phyloP scores from a whole-genome alignment of 1,139 yeast species.

The Geotrichum aggregatum region DNA sequence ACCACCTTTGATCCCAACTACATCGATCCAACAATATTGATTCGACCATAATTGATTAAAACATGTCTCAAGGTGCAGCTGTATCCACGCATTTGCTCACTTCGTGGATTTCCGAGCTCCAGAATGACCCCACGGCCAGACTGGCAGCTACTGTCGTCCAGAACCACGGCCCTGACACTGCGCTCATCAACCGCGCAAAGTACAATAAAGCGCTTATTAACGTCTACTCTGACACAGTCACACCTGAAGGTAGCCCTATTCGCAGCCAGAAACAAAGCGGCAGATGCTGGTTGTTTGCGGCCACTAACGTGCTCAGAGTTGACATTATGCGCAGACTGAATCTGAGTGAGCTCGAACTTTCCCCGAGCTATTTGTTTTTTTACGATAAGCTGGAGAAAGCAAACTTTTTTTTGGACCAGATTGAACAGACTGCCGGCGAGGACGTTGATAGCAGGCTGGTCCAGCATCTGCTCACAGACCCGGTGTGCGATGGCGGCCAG shows the following conservation, averaged over 20 bases:
- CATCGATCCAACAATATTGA: too few species aligned
- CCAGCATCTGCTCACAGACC: slow-evolving; percentile 57
- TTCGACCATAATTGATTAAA: too few species aligned
- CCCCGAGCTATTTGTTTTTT: slow-evolving; percentile 68
- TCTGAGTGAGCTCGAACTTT: slow-evolving; percentile 64
- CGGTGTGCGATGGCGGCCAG: slow-evolving; percentile 80
- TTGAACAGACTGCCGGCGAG: slow-evolving; percentile 57
- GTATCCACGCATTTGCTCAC: slow-evolving; percentile 20
- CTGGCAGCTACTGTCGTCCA: slow-evolving; percentile 37
- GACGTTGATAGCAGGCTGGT: slow-evolving; percentile 65
- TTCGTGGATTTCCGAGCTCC: slow-evolving; percentile 31
- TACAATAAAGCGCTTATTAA: slow-evolving; percentile 41
- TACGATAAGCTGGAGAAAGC: slow-evolving; percentile 73
- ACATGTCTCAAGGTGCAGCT: slow-evolving; percentile 13
- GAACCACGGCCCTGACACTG: slow-evolving; percentile 36
- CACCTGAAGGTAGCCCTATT: slow-evolving; percentile 63
- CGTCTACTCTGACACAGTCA: slow-evolving; percentile 58
- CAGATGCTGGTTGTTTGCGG: slow-evolving; percentile 85
- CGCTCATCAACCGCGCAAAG: slow-evolving; percentile 44
- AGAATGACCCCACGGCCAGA: slow-evolving; percentile 30
- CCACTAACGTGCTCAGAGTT: slow-evolving; percentile 66
- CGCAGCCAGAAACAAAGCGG: slow-evolving; percentile 74
- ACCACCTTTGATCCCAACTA: too few species aligned
- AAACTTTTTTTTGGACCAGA: slow-evolving; percentile 70
- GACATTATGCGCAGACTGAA: slow-evolving; percentile 59